These are phyloP conservation scores for Durio zibethinus DNA, from an alignment of 345 rosid species.

Conservation along the genomic window DNA sequence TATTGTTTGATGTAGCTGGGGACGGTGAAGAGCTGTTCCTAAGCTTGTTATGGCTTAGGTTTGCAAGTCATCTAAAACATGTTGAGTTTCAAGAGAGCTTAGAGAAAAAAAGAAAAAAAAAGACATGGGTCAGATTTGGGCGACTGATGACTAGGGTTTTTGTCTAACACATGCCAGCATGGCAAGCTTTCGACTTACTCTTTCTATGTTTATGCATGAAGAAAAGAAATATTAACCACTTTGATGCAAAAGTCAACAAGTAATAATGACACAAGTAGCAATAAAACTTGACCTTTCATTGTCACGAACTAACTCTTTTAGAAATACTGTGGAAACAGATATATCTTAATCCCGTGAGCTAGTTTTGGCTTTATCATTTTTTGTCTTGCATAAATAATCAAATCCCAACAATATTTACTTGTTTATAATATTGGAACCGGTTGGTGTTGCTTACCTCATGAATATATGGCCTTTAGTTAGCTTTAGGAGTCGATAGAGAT, in stretches of 20 bases:
- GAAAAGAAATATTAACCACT: background rate
- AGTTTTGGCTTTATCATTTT: background rate
- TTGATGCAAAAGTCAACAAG: background rate
- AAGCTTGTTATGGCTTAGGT: background rate
- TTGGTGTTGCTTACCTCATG: background rate
- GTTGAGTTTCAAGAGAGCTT: background rate
- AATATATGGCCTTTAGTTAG: background rate
- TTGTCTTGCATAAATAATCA: background rate
- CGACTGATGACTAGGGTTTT: background rate
- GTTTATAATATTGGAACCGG: background rate
- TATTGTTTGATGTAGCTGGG: background rate
- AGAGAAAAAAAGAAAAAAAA: background rate
- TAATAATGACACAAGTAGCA: background rate
- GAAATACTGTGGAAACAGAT: background rate
- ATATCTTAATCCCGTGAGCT: background rate
- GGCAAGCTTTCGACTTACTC: background rate
- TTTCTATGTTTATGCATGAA: no score
- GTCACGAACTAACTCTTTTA: background rate
- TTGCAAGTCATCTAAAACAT: background rate
- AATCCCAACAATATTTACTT: background rate
- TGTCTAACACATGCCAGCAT: background rate
- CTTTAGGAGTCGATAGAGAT: background rate
- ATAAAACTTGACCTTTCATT: background rate
- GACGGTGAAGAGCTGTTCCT: background rate
- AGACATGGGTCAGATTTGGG: background rate